Evolutionary conservation across 352 stramenopile species (phyloP).

Genomic region (Pilasporangium apinafurcum): DNA sequence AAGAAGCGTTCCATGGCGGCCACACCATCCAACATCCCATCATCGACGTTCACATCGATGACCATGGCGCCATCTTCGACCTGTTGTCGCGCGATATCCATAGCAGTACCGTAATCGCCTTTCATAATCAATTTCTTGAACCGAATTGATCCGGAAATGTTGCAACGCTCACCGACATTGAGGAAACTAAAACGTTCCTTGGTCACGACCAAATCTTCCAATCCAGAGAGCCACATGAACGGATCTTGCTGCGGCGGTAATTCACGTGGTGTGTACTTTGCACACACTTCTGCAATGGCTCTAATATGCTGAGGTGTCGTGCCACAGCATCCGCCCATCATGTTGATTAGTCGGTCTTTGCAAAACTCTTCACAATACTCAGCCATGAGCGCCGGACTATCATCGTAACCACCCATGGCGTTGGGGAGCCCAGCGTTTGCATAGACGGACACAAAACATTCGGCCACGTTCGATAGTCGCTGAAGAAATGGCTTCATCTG

Average conservation of each 20-base stretch:
- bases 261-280: conserved; percentile 73
- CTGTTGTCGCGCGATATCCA: conserved; percentile 96
- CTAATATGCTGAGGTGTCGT: conserved; percentile 94
- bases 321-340: conserved; percentile 96
- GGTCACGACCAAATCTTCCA: conserved; percentile 92
- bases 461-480: conserved; percentile 84
- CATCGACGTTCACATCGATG: conserved; percentile 98
- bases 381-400: conserved; percentile 92
- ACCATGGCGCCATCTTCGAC: conserved; percentile 96
- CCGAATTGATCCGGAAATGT: conserved; percentile 92
- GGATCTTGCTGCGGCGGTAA: conserved; percentile 80
- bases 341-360: conserved; percentile 93
- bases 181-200: conserved; percentile 94
- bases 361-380: conserved; percentile 92
- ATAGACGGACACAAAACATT: conserved; percentile 97
- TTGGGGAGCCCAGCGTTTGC: conserved; percentile 96
- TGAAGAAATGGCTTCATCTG: conserved; percentile 97
- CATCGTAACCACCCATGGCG: conserved; percentile 96
- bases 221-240: conserved; percentile 95
- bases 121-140: conserved; percentile 97
- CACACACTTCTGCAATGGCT: conserved; percentile 78
- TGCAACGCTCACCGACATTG: conserved; percentile 96
- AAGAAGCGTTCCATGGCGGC: conserved; percentile 96
- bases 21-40: conserved; percentile 95
- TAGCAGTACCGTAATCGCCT: conserved; percentile 91